Conservation (phyloP, 2,329 filamentous ascomycete species). For the Monilinia vaccinii-corymbosi region DNA sequence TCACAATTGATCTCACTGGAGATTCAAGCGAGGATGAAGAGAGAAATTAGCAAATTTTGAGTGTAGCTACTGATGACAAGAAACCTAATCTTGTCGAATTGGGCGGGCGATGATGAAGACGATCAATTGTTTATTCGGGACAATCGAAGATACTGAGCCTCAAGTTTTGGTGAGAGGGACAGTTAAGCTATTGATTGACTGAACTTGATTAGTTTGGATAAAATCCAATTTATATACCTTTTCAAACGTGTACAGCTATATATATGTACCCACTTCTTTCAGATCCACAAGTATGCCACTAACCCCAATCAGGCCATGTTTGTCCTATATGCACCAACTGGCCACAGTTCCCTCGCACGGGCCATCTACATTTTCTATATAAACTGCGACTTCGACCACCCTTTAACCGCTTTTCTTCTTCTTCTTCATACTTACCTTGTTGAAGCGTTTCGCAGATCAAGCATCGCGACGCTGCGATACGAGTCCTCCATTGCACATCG, state of each 20-base stretch:
- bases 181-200: too few species aligned
- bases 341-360: neutral
- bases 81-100: neutral
- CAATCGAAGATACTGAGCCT: too few species aligned
- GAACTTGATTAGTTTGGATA: too few species aligned
- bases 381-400: neutral
- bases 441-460: constrained; percentile 24
- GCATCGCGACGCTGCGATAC: constrained; percentile 23
- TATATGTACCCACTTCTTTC: too few species aligned
- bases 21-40: neutral
- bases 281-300: neutral
- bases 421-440: constrained; percentile 33
- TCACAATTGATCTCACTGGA: neutral
- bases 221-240: too few species aligned
- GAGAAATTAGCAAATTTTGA: neutral
- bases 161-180: too few species aligned
- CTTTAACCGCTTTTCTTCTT: constrained; percentile 11
- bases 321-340: neutral
- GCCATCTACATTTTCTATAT: neutral
- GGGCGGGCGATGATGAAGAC: neutral
- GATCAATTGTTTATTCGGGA: neutral
- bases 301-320: neutral
- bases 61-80: too few species aligned
- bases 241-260: too few species aligned
- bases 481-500: constrained; percentile 51